phyloP scores from a whole-genome alignment of 225 moss, liverwort and hornwort genomes.

The Polytrichum formosum region DNA sequence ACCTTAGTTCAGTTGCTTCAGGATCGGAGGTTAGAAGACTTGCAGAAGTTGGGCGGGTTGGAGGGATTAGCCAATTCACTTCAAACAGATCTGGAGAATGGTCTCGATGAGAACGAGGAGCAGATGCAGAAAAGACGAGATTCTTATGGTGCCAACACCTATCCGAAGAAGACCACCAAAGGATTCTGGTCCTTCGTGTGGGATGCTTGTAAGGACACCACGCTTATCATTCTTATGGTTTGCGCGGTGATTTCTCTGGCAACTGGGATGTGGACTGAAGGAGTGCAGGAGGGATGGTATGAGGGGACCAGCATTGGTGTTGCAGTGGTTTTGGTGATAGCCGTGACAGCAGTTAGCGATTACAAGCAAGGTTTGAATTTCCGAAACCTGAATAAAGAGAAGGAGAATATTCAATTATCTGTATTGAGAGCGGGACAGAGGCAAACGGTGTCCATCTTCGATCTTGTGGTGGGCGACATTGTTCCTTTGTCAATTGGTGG shows the following conservation, averaged over 20 bases:
- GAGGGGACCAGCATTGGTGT: slow-evolving; percentile 78
- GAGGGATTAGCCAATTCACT: slow-evolving; percentile 8
- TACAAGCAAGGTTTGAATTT: slow-evolving; percentile 8
- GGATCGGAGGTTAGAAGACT: slow-evolving; percentile 4
- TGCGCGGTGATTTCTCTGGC: slow-evolving; percentile 39
- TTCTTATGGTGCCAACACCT: slow-evolving; percentile 26
- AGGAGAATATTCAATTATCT: slow-evolving; percentile 29
- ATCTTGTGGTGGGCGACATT: slow-evolving; percentile 52
- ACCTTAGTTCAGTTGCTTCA: neutral
- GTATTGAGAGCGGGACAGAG: slow-evolving; percentile 65
- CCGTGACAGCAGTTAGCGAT: slow-evolving; percentile 68
- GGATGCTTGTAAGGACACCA: slow-evolving; percentile 74
- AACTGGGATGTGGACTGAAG: slow-evolving; percentile 79
- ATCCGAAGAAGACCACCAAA: slow-evolving; percentile 27
- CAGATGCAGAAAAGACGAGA: slow-evolving; percentile 19
- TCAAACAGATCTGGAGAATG: slow-evolving; percentile 11
- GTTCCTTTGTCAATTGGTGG: slow-evolving; percentile 47
- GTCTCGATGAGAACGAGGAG: slow-evolving; percentile 24
- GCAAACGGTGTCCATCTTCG: slow-evolving; percentile 55
- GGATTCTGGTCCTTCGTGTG: slow-evolving; percentile 43
- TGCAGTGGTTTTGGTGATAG: slow-evolving; percentile 66
- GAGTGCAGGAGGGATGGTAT: slow-evolving; percentile 72
- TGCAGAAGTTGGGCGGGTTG: slow-evolving; percentile 15
- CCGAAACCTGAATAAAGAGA: no score
- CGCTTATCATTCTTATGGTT: slow-evolving; percentile 41